Percentiles rank a stretch among this genome's conserved stretches.
Evolutionary conservation across 805 yeast genomes (phyloP).

Genomic region (Starmera quercuum): DNA sequence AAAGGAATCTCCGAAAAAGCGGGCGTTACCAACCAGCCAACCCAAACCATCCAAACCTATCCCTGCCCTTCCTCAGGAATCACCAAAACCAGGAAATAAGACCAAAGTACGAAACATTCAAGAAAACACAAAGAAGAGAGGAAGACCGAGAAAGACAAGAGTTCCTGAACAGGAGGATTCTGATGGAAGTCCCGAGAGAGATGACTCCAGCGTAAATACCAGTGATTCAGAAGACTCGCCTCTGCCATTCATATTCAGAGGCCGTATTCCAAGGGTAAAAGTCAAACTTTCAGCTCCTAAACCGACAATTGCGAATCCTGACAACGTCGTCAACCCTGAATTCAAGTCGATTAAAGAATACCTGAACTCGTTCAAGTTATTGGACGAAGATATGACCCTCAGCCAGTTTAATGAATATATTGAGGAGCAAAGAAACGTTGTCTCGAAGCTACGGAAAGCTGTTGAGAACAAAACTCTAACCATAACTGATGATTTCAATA

Average conservation of each 20-base stretch:
- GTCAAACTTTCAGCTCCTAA: slow-evolving; percentile 31
- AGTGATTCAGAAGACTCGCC: slow-evolving; percentile 5
- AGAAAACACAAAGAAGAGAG: neutral
- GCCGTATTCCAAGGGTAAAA: slow-evolving; percentile 21
- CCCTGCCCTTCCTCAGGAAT: neutral
- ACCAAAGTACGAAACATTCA: neutral
- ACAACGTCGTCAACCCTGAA: slow-evolving; percentile 42
- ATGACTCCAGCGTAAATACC: slow-evolving; percentile 1
- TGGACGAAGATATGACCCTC: slow-evolving; percentile 52
- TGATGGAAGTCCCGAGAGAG: slow-evolving; percentile 6
- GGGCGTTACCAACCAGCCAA: neutral
- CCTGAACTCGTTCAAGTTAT: slow-evolving; percentile 46
- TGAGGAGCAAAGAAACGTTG: slow-evolving; percentile 38
- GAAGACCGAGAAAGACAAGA: neutral
- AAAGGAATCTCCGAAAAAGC: slow-evolving; percentile 5
- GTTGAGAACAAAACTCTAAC: slow-evolving; percentile 34
- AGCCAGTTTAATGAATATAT: slow-evolving; percentile 59
- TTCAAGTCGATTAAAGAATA: slow-evolving; percentile 33
- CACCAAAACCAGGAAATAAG: slow-evolving; percentile 1
- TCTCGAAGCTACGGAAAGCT: slow-evolving; percentile 39
- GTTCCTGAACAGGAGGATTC: slow-evolving; percentile 6
- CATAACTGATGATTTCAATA: slow-evolving; percentile 35
- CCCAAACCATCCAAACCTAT: slow-evolving; percentile 1
- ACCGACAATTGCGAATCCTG: slow-evolving; percentile 53
- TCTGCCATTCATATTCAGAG: slow-evolving; percentile 11